Percentiles rank a stretch among this genome's conserved stretches.
phyloP scores from a whole-genome alignment of 1,284 basidiomycete genomes.

The Flammula alnicola region DNA sequence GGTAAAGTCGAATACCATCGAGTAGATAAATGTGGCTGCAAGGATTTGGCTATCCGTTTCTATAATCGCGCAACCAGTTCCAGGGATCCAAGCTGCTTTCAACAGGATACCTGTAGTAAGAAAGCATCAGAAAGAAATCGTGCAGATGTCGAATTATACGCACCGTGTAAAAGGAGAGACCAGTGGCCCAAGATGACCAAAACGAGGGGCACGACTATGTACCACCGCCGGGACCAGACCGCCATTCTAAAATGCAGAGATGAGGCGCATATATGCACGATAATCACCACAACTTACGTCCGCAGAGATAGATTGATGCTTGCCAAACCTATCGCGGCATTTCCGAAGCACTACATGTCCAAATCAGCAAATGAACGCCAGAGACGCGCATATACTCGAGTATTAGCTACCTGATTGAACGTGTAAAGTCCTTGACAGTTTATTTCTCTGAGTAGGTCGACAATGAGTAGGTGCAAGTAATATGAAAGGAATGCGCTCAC shows the following conservation, averaged over 20 bases:
- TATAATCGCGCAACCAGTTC: conserved; percentile 55
- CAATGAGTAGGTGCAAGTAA: neutral
- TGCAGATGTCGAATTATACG: conserved; percentile 11
- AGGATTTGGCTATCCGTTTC: conserved; percentile 60
- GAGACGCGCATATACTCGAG: conserved; percentile 18
- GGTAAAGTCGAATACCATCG: conserved; percentile 72
- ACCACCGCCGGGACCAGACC: conserved; percentile 65
- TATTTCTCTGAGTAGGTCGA: conserved; percentile 47
- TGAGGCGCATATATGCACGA: conserved; percentile 15
- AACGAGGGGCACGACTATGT: conserved; percentile 58
- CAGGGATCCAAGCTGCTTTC: conserved; percentile 58
- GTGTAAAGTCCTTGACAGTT: conserved; percentile 75
- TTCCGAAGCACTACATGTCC: conserved; percentile 51
- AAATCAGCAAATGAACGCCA: conserved; percentile 14
- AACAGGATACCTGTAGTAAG: conserved; percentile 55
- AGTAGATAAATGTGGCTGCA: conserved; percentile 70
- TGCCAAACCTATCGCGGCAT: conserved; percentile 73
- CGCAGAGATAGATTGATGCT: conserved; percentile 81
- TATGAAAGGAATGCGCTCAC: conserved; percentile 33
- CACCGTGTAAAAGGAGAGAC: conserved; percentile 79
- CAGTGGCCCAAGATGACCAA: conserved; percentile 74
- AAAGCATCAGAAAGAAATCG: conserved; percentile 1
- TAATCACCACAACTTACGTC: conserved; percentile 52
- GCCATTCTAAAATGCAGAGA: conserved; percentile 54
- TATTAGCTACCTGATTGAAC: conserved; percentile 70